Evolutionary conservation across 164 flowering plant species (phyloP), one percentile per base, ranked within the genome.

Genomic region (Vitis amurensis): DNA sequence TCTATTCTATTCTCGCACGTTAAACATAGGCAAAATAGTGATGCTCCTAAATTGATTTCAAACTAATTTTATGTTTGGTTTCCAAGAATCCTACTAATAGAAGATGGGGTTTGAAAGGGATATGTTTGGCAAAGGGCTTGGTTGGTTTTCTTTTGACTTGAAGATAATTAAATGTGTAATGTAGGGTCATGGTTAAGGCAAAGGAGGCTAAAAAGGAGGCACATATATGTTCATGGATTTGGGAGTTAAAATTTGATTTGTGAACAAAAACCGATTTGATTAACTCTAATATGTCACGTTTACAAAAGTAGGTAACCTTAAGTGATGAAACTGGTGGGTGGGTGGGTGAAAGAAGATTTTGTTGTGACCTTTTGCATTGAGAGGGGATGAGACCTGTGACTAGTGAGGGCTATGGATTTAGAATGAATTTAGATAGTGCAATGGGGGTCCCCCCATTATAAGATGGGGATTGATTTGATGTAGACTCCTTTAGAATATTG

Each of bases 401-500:
- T 3, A 3, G 17, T 3, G 48, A 44, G 66, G 19, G 53, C 53
- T 27, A 55, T 31, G 60, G 50, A 16, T 71, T 76, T 57, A 19
- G 72, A 68, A 53, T 58, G 66, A 37, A 55, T 13, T 55, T 37
- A 48, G 66, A 8, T 57, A 58, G 73, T 59, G 76, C 63, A 63
- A 63, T 9, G 8, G 11, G 78, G 80, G 75, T 7, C 81, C 81
- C 81, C 61, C 76, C 79, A 81, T 64, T 73, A 67, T 14, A 71
- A 57, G 55, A 59, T 55, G 56, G 71, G 74, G 70, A 60, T 68
- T 78, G 71, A 71, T 73, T 76, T 78, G 85, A 82, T 73, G 27
- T 63, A 8, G 83, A 83, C 86, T 60, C 50, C 27, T 80, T 78
- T 80, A 67, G 86, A 75, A 80, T 83, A 80, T 80, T 76, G 69